Base-by-base conservation (phyloP, 371 early-diverging fungal species). In the Gilbertella persicaria region DNA sequence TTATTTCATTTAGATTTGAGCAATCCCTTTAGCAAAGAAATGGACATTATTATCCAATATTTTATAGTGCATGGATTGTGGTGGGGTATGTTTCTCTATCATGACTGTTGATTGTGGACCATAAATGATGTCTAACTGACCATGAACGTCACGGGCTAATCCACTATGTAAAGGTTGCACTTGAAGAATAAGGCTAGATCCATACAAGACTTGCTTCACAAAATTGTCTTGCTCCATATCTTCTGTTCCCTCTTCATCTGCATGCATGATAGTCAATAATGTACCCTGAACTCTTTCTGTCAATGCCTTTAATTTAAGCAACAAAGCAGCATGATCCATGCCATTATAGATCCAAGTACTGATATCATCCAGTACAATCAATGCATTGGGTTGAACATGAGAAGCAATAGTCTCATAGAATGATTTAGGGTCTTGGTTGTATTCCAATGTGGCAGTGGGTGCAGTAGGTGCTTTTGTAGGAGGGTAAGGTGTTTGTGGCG, bases 11-110 rank as follows among this genome's bases (percentile, higher is more conserved):
- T 50, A 56, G 19, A 50, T 30, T 53, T 72, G 69, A 9, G 86
- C 81, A 40, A 83, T 71, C 13, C 89, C 89, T 50, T 81, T 83
- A 29, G 86, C 80, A 73, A 86, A 88, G 53, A 88, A 85, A 24
- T 83, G 78, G 13, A 82, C 86, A 44, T 78, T 85, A 48, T 84
- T 83, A 47, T 88, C 89, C 13, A 83, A 52, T 39, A 86, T 78
- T 57, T 82, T 83, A 56, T 86, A 88, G 53, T 86, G 87, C 47
- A 86, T 44, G 9, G 83, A 69, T 48, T 75, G 79, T 29, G 65
- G 50, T 20, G 41, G 53, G 30, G 43, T 29, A 50, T 39, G 25
- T 3, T 9, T 39, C 24, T 38, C 42, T 9, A 54, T 53, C 8
- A 5, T 30, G 1, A 40, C 19, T 17, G 36, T 35, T 30, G 60